Base-by-base conservation (phyloP, 306 rosid species). In the Lathyrus sativus region DNA sequence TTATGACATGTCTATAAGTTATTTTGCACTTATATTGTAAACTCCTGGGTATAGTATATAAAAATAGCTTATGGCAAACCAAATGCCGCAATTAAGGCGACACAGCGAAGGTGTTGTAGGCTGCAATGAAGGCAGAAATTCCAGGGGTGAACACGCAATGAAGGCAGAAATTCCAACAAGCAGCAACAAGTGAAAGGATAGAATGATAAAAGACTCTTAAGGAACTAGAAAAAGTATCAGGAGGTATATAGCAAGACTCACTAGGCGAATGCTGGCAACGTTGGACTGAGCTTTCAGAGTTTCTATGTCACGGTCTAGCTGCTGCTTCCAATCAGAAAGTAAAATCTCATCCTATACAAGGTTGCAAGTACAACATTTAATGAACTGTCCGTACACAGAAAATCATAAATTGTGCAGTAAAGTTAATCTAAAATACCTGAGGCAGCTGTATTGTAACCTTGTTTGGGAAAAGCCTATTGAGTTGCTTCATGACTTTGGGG, bases 211-310 rank as follows among this genome's bases (percentile, higher is more conserved):
- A 44, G 41, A 9, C 18, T 58, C 58, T 31, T 31, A 59, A 65
- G 31, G n/a, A 41, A 39, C 11, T 41, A 13, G 6, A 73, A 65
- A 48, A 5, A 49, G 28, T 8, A 69, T 35, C 42, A 74, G 24
- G 31, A 62, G 38, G 61, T 49, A 73, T 49, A 73, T 46, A 51
- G 48, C 72, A 50, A 59, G 50, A 82, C 99, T 88, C 83, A 93
- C 99, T 7, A 79, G 9, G 70, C 85, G 81, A 58, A 93, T 76
- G 80, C 85, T 85, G 65, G 72, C 81, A 70, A 88, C 73, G 70
- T 93, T 93, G 45, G 99, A 83, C 76, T 85, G 83, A 55, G 91
- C 92, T 85, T 88, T 93, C 85, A 90, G 72, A 41, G 96, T 93
- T 84, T 86, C 99, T 74, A 80, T 69, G 14, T 93, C 99, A 5